Base-by-base conservation (phyloP, 495 filamentous ascomycete genomes). In the Aspergillus conjunctus region DNA sequence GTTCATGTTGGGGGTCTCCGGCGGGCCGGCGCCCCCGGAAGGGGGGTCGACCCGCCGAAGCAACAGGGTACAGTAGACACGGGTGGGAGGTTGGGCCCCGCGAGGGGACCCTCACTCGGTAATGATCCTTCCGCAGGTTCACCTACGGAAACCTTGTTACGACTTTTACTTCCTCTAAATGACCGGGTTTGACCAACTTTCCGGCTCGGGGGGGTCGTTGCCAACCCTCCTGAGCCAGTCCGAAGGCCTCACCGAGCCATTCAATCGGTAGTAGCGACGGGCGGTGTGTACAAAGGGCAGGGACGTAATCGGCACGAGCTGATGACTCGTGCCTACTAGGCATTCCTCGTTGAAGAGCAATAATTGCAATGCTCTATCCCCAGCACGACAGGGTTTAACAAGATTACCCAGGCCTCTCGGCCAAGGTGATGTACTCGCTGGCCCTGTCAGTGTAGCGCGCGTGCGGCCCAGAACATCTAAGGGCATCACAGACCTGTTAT, bases 101-200 rank as follows among this genome's bases (percentile, higher is more conserved):
- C 52, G 52, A 22, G 59, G 58, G 66, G 59, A 60, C 67, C 62
- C 60, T 58, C 60, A 70, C 72, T 81, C 76, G 56, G 67, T 86
- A 86, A 85, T 86, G 82, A 85, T 85, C 82, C 82, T 81, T 86
- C 82, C 80, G 81, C 80, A 86, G 79, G 83, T 87, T 86, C 80
- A 86, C 82, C 83, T 86, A 87, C 82, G 82, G 85, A 88, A 83
- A 87, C 83, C 83, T 87, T 87, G 80, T 88, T 86, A 87, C 83
- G 81, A 86, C 82, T 60, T 86, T 87, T 87, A 86, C 85, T 87
- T 87, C 82, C 83, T 87, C 83, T 87, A 85, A 86, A 86, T 85
- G 82, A 85, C 81, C 81, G 80, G 85, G 85, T 87, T 87, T 87
- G 81, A 84, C 79, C 75, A 87, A 81, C 81, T 87, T 88, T 86